These are phyloP conservation scores for Pisolithus orientalis DNA, from an alignment of 768 basidiomycete genomes.

Conservation along the genomic window DNA sequence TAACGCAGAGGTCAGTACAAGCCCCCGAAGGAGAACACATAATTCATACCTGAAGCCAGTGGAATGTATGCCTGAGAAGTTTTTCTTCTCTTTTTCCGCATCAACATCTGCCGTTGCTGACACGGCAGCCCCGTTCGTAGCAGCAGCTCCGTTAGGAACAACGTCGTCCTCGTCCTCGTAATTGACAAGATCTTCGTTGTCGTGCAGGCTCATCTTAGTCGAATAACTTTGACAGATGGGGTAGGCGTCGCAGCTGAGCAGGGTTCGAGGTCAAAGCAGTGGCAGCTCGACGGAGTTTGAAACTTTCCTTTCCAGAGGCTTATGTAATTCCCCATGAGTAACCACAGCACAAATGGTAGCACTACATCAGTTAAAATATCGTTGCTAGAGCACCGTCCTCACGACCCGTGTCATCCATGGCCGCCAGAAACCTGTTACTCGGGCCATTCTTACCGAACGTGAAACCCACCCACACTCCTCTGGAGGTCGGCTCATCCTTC, in stretches of 20 bases:
- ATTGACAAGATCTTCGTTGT: slow-evolving; percentile 90
- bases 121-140: slow-evolving; percentile 44
- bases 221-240: slow-evolving; percentile 23
- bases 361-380: slow-evolving; percentile 40
- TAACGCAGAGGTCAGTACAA: slow-evolving; percentile 6
- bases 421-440: slow-evolving; percentile 30
- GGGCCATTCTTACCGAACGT: slow-evolving; percentile 88
- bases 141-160: slow-evolving; percentile 50
- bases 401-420: slow-evolving; percentile 33
- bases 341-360: background rate
- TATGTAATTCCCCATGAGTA: background rate
- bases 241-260: slow-evolving; percentile 9
- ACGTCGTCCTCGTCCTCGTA: slow-evolving; percentile 90
- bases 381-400: slow-evolving; percentile 48
- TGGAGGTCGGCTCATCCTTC: slow-evolving; percentile 63
- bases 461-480: slow-evolving; percentile 89
- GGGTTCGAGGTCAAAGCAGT: slow-evolving; percentile 13
- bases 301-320: background rate
- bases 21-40: slow-evolving; percentile 3
- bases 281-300: background rate
- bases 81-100: slow-evolving; percentile 86
- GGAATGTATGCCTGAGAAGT: slow-evolving; percentile 99
- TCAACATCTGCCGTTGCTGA: slow-evolving; percentile 42
- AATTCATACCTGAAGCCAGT: slow-evolving; percentile 88
- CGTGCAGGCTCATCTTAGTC: slow-evolving; percentile 66